Conservation (phyloP, 371 early-diverging fungal species). For the Apophysomyces sp. region DNA sequence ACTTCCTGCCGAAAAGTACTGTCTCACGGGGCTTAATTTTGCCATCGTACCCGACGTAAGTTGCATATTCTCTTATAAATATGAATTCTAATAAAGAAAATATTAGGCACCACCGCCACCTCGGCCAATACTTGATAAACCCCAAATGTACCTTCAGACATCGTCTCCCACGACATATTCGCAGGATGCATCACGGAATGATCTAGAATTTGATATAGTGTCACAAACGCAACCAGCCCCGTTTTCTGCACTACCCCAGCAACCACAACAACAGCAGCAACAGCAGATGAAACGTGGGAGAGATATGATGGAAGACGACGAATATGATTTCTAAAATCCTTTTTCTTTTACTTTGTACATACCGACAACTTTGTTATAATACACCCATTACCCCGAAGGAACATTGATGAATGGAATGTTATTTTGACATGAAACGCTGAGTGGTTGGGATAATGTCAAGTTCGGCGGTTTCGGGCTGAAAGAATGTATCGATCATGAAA, state of each 20-base stretch:
- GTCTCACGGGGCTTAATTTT: slow-evolving; percentile 87
- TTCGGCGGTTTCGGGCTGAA: not conserved
- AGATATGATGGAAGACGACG: slow-evolving; percentile 49
- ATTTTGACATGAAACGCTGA: not conserved
- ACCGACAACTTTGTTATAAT: not conserved
- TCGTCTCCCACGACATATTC: not conserved
- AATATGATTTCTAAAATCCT: slow-evolving; percentile 40
- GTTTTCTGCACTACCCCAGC: slow-evolving; percentile 1
- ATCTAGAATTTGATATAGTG: slow-evolving; percentile 4
- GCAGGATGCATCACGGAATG: not conserved
- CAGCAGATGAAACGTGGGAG: slow-evolving; percentile 24
- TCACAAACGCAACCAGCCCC: not conserved
- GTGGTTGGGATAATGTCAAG: not conserved
- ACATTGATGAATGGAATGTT: not conserved
- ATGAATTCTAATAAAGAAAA: not conserved
- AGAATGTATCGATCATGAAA: not conserved
- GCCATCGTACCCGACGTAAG: slow-evolving; percentile 85
- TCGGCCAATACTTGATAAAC: slow-evolving; percentile 18
- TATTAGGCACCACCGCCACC: slow-evolving; percentile 42
- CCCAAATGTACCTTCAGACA: slow-evolving; percentile 6
- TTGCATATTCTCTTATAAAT: not conserved
- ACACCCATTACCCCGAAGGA: not conserved
- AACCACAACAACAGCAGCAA: not conserved
- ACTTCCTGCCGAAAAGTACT: slow-evolving; percentile 90
- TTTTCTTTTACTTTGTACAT: not conserved